phyloP scores from a whole-genome alignment of 495 filamentous ascomycete species.

The Neurospora tetrasperma region DNA sequence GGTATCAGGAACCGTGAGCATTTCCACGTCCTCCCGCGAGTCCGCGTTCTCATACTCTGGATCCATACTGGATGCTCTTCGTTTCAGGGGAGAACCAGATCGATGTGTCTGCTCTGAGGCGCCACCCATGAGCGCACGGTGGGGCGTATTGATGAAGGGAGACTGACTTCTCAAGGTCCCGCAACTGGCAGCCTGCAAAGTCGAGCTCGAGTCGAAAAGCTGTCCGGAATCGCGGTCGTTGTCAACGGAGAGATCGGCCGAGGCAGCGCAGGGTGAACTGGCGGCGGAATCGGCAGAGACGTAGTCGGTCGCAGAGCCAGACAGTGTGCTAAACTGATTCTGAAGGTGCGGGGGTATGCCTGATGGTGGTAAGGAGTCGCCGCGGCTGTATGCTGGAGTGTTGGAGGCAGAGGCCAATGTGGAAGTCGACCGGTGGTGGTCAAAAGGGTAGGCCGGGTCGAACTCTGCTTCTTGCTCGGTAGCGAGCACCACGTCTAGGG shows the following conservation, averaged over 20 bases:
- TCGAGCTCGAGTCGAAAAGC: slow-evolving; percentile 21
- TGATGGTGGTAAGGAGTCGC: slow-evolving; percentile 42
- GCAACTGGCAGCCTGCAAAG: slow-evolving; percentile 11
- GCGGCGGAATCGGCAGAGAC: slow-evolving; percentile 37
- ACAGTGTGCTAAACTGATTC: slow-evolving; percentile 29
- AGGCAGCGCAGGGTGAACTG: slow-evolving; percentile 63
- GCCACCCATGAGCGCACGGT: slow-evolving; percentile 43
- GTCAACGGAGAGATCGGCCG: slow-evolving; percentile 59
- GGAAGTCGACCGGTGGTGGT: slow-evolving; percentile 25
- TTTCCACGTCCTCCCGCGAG: slow-evolving; percentile 39
- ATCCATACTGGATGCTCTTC: slow-evolving; percentile 45
- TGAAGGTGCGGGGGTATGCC: slow-evolving; percentile 41
- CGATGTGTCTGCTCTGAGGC: slow-evolving; percentile 40
- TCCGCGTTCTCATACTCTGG: slow-evolving; percentile 24
- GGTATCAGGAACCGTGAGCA: slow-evolving; percentile 22
- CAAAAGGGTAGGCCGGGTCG: not conserved
- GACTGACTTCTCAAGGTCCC: slow-evolving; percentile 25
- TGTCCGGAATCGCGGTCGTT: slow-evolving; percentile 46
- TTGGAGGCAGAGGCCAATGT: slow-evolving; percentile 24
- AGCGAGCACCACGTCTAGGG: slow-evolving; percentile 37
- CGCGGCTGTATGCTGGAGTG: slow-evolving; percentile 50
- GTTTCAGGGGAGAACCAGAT: slow-evolving; percentile 45
- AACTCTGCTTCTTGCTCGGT: slow-evolving; percentile 37
- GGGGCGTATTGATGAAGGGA: slow-evolving; percentile 31
- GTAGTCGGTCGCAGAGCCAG: slow-evolving; percentile 38